Evolutionary conservation across 371 early-diverging fungal species (phyloP).

Genomic region (Mortierella sp.): DNA sequence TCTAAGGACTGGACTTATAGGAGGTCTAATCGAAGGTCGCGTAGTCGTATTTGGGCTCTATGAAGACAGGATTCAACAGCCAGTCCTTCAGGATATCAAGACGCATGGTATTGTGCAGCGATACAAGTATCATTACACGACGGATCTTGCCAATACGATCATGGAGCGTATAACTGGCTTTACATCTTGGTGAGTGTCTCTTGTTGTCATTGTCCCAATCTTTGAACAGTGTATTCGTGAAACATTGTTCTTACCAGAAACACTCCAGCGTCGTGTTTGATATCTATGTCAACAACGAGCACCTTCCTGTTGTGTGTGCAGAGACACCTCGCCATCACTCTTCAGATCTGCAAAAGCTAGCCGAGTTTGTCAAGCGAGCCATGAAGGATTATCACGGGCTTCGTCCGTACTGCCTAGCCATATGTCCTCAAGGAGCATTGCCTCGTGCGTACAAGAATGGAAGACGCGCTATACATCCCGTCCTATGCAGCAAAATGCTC

Average conservation of each 20-base stretch:
- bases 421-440: constrained; percentile 66
- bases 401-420: constrained; percentile 65
- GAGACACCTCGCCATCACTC: constrained; percentile 64
- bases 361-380: constrained; percentile 60
- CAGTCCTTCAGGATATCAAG: constrained; percentile 16
- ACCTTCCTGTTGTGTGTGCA: constrained; percentile 74
- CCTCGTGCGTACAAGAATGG: constrained; percentile 82
- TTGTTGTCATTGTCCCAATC: no score
- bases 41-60: constrained; percentile 78
- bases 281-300: constrained; percentile 68
- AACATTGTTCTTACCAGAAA: neutral
- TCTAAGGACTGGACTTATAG: constrained; percentile 82
- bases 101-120: constrained; percentile 21
- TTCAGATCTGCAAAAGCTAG: constrained; percentile 60
- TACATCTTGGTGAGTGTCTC: constrained; percentile 61
- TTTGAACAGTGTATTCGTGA: no score
- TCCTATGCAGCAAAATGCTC: constrained; percentile 70
- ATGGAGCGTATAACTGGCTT: constrained; percentile 60
- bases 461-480: constrained; percentile 67
- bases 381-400: constrained; percentile 67
- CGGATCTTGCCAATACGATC: constrained; percentile 64
- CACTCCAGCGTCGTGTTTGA: constrained; percentile 69
- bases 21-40: constrained; percentile 77
- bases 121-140: constrained; percentile 61
- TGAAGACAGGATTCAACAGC: constrained; percentile 78